phyloP scores from a whole-genome alignment of 2,329 filamentous ascomycete species.

The Xylaria sp. region DNA sequence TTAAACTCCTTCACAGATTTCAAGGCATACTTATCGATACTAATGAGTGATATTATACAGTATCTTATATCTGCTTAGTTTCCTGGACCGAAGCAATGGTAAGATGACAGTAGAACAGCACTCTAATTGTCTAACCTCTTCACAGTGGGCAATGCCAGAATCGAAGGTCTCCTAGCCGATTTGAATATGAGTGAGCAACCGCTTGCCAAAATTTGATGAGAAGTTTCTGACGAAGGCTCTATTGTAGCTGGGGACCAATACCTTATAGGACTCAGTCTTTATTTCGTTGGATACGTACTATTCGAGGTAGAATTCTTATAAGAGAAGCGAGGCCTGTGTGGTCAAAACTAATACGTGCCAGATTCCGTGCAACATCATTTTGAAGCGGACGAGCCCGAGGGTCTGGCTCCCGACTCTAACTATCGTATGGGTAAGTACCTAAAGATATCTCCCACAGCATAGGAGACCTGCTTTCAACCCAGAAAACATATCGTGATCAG shows the following conservation, averaged over 20 bases:
- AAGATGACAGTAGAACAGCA: constrained; percentile 44
- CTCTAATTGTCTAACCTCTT: constrained; percentile 16
- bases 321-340: background rate
- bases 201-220: background rate
- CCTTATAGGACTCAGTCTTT: constrained; percentile 71
- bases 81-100: constrained; percentile 68
- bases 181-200: constrained; percentile 60
- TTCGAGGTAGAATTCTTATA: constrained; percentile 57
- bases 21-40: background rate
- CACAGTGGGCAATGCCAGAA: constrained; percentile 66
- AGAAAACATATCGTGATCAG: background rate
- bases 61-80: constrained; percentile 65
- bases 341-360: constrained; percentile 39
- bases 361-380: constrained; percentile 70
- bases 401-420: constrained; percentile 68
- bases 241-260: constrained; percentile 67
- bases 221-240: constrained; percentile 5
- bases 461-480: background rate
- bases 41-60: constrained; percentile 17
- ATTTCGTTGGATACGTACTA: constrained; percentile 70
- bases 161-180: constrained; percentile 64
- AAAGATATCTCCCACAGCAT: background rate
- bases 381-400: constrained; percentile 67
- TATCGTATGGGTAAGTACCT: constrained; percentile 55
- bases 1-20: background rate